Evolutionary conservation across 2,329 filamentous ascomycete species (phyloP), one percentile per base, ranked within the genome.

Genomic region (Phoma herbarum): DNA sequence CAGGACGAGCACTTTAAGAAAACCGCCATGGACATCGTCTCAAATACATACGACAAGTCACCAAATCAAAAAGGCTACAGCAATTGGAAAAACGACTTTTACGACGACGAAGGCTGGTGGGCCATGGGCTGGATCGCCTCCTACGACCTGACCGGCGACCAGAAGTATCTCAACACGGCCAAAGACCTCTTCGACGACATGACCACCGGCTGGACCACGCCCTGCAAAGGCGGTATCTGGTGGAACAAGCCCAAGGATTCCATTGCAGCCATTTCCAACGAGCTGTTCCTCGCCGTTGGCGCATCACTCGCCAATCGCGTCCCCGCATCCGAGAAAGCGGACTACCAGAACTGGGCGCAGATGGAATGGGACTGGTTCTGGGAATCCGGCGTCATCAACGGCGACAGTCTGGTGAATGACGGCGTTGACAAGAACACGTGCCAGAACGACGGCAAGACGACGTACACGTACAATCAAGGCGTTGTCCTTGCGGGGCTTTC

Each of bases 21-120:
- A 29, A 64, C 69, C 11, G 75, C 72, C 14, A 57, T 62, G 10
- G 60, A 71, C 39, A 74, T 76, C 29, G 57, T 75, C 26, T 67
- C 68, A 50, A 77, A 72, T 54, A 77, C 75, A 16, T 75, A 72
- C 50, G 59, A 65, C 29, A 76, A 76, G 46, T 71, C 72, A 0
- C 59, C 62, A 11, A 70, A 74, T 18, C 66, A 67, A 37, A 57
- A 64, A 11, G 69, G 67, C 12, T 66, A 63, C 28, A 69, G 58
- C 0, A 59, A 62, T 20, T 86, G 84, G 67, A 71, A 82, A 54
- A 84, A 86, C 59, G 79, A 82, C 7, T 86, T 76, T 58, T 86
- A 85, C 62, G 86, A 88, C 61, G 86, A 88, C 65, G 83, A 85
- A 68, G 82, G 84, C n/a, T 88, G 86, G 86, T 88, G 86, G 86